These are phyloP conservation scores for Blattamonas nauphoetae DNA, from an alignment of 78 protist species.

Conservation along the genomic window DNA sequence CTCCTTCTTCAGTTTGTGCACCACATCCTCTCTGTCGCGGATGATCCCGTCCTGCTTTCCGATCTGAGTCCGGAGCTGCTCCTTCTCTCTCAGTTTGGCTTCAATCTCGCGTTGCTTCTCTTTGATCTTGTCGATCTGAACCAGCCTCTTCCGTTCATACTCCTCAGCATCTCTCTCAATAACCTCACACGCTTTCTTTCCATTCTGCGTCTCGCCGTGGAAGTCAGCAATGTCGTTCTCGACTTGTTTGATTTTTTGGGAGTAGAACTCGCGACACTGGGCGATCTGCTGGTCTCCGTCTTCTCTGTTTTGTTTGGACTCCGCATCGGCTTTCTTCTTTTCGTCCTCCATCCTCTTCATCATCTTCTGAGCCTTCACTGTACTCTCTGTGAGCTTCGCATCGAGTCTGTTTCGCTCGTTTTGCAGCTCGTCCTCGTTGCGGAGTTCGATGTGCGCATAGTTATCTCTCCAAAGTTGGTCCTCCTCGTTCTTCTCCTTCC, in stretches of 20 bases:
- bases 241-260: not conserved
- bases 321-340: not conserved
- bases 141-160: not conserved
- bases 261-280: not conserved
- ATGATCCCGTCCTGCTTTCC: not conserved
- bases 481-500: not conserved
- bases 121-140: not conserved
- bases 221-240: not conserved
- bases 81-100: not conserved
- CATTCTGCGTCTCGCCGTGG: not conserved
- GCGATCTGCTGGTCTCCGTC: not conserved
- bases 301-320: not conserved
- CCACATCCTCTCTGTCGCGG: not conserved
- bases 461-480: not conserved
- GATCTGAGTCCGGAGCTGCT: conserved; percentile 6
- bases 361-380: not conserved
- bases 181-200: not conserved
- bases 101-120: not conserved
- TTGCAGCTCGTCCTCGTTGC: not conserved
- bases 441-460: not conserved
- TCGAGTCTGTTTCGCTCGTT: not conserved
- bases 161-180: not conserved
- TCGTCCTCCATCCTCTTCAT: not conserved
- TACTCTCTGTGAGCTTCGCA: not conserved
- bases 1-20: conserved; percentile 1